Evolutionary conservation across 768 basidiomycete species (phyloP), one percentile per base, ranked within the genome.

Genomic region (Serendipita indica): DNA sequence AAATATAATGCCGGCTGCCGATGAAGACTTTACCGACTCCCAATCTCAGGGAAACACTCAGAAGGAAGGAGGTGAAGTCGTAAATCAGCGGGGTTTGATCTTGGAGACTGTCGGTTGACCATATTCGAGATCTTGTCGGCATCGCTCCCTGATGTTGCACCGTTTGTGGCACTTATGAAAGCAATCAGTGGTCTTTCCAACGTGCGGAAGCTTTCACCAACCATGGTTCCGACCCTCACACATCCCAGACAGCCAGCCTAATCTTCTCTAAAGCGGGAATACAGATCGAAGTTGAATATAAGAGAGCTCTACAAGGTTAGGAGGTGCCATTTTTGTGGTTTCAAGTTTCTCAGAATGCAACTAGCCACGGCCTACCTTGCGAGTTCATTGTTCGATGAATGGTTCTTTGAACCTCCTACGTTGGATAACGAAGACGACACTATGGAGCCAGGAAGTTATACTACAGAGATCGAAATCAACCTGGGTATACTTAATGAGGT

Each of bases 401-500:
- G 83, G 70, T 67, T 68, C 12, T 94, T 83, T 70, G 70, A 73
- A 35, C 74, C 80, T 4, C 46, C 60, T 57, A 59, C 66, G 12
- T n/a, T 28, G 7, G 59, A 61, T 4, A 39, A 61, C 1, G 34
- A 61, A 22, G 75, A 72, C 57, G 69, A 73, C 2, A 63, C 66
- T 14, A 65, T 66, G 57, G 61, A 60, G 22, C 63, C 68, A 32
- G n/a, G 41, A 18, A n/a, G 5, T n/a, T 7, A n/a, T 7, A 49
- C 59, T 39, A 71, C 72, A 2, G 76, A 80, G 0, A 86, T 97
- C 65, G 89, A 93, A 68, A 77, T 99, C 59, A 85, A 86, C 2
- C 78, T 99, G 35, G 79, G 81, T 67, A 84, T 83, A 2, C 72
- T 97, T 56, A 78, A 96, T 61, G 91, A 96, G 63, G 92, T 89